phyloP scores from a whole-genome alignment of 352 stramenopile species.

The Pythium rishiriense region DNA sequence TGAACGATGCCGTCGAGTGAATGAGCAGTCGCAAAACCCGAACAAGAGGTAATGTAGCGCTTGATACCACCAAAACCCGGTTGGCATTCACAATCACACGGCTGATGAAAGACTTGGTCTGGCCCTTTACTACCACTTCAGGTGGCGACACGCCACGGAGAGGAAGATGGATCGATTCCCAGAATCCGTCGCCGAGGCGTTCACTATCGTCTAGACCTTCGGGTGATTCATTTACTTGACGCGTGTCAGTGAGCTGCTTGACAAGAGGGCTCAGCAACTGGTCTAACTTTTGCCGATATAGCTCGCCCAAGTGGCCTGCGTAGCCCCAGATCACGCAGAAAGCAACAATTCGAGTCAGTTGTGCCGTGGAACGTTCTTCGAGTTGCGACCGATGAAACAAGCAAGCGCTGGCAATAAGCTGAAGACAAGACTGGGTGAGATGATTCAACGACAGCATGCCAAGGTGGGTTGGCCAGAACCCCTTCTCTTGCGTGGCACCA shows the following conservation, averaged over 20 bases:
- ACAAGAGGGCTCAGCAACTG: slow-evolving; percentile 39
- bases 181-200: slow-evolving; percentile 37
- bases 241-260: slow-evolving; percentile 40
- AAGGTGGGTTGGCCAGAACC: slow-evolving; percentile 19
- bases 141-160: slow-evolving; percentile 7
- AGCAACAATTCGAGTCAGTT: slow-evolving; percentile 36
- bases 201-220: slow-evolving; percentile 40
- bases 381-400: slow-evolving; percentile 40
- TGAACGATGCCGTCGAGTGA: slow-evolving; percentile 42
- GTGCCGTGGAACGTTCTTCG: slow-evolving; percentile 29
- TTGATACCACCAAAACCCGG: slow-evolving; percentile 41
- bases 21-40: slow-evolving; percentile 42
- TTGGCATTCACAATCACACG: slow-evolving; percentile 33
- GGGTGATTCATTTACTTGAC: slow-evolving; percentile 33
- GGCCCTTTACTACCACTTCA: neutral
- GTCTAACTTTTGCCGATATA: slow-evolving; percentile 48
- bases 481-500: neutral
- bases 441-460: slow-evolving; percentile 47
- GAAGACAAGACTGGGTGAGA: slow-evolving; percentile 38
- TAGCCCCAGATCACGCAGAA: slow-evolving; percentile 62
- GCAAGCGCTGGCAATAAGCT: slow-evolving; percentile 35
- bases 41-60: slow-evolving; percentile 27
- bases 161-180: slow-evolving; percentile 32
- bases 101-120: slow-evolving; percentile 7
- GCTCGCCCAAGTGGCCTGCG: slow-evolving; percentile 40